phyloP scores from a whole-genome alignment of 2,329 filamentous ascomycete genomes.

The Pseudonectria foliicola region DNA sequence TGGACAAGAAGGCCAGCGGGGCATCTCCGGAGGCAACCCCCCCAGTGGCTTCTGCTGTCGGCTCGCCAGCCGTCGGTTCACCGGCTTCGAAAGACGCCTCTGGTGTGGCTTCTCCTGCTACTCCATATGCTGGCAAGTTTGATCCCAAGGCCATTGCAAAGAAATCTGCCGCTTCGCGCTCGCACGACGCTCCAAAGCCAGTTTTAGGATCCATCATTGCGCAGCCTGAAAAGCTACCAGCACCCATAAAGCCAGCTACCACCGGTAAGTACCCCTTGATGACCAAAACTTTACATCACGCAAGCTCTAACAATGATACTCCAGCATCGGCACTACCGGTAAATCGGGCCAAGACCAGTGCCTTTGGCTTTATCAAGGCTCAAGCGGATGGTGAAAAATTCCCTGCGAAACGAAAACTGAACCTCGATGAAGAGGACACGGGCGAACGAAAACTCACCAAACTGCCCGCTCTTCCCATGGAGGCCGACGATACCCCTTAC shows the following conservation, averaged over 20 bases:
- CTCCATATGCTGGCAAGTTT: conserved; percentile 69
- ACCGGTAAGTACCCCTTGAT: conserved; percentile 27
- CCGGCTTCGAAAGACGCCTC: conserved; percentile 33
- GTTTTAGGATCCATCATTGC: conserved; percentile 40
- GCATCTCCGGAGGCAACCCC: conserved; percentile 38
- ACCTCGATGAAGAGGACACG: conserved; percentile 83
- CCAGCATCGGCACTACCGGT: conserved; percentile 53
- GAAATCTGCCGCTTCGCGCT: conserved; percentile 58
- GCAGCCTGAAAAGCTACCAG: conserved; percentile 29
- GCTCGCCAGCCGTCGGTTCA: conserved; percentile 34
- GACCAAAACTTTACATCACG: background rate
- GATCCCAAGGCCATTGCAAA: conserved; percentile 82
- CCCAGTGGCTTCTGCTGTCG: conserved; percentile 43
- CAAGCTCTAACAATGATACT: conserved; percentile 15
- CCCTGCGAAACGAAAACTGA: conserved; percentile 64
- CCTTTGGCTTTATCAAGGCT: conserved; percentile 74
- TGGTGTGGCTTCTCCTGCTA: conserved; percentile 43
- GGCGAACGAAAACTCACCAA: conserved; percentile 85
- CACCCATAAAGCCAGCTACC: conserved; percentile 25
- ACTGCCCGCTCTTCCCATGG: conserved; percentile 69
- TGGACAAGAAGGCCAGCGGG: conserved; percentile 60
- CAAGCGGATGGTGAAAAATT: conserved; percentile 58
- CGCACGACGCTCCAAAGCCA: conserved; percentile 44
- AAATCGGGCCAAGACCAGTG: conserved; percentile 66
- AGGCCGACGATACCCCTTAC: conserved; percentile 54